These are phyloP conservation scores for Flaveria robusta DNA, from an alignment of 129 eudicot species.

Conservation along the genomic window DNA sequence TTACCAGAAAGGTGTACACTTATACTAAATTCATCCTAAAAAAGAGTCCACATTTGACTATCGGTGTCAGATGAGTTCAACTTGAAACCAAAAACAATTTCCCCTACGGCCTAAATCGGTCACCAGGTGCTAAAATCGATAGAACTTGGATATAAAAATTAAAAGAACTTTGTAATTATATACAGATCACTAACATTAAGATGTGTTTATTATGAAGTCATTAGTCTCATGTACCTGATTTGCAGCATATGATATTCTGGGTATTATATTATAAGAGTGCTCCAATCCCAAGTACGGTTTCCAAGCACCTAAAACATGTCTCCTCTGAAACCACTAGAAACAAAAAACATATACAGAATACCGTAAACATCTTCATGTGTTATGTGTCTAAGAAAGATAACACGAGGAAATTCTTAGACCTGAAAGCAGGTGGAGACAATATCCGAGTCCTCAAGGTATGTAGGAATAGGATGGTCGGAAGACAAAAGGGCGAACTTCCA, in stretches of 20 bases:
- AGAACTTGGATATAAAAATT: neutral
- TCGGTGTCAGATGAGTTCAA: neutral
- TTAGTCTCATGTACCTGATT: slow-evolving; percentile 48
- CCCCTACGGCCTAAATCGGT: neutral
- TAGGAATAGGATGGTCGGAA: slow-evolving; percentile 68
- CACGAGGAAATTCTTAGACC: slow-evolving; percentile 32
- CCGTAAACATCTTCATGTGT: no score
- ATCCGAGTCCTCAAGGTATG: slow-evolving; percentile 68
- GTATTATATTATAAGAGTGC: slow-evolving; percentile 52
- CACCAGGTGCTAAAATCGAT: neutral
- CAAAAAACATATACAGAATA: neutral
- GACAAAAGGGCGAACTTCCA: slow-evolving; percentile 79
- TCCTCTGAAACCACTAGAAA: slow-evolving; percentile 46
- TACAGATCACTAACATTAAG: neutral
- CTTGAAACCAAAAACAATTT: neutral
- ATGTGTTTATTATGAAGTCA: neutral
- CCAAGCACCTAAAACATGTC: slow-evolving; percentile 76
- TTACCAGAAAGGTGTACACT: neutral
- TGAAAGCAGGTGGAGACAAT: slow-evolving; percentile 66
- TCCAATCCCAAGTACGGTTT: slow-evolving; percentile 80
- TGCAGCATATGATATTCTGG: slow-evolving; percentile 60
- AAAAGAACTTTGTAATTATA: no score
- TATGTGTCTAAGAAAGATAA: no score
- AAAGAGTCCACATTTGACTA: neutral
- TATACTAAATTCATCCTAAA: neutral